phyloP scores from a whole-genome alignment of 2,329 filamentous ascomycete species.

The Emmonsia crescens region DNA sequence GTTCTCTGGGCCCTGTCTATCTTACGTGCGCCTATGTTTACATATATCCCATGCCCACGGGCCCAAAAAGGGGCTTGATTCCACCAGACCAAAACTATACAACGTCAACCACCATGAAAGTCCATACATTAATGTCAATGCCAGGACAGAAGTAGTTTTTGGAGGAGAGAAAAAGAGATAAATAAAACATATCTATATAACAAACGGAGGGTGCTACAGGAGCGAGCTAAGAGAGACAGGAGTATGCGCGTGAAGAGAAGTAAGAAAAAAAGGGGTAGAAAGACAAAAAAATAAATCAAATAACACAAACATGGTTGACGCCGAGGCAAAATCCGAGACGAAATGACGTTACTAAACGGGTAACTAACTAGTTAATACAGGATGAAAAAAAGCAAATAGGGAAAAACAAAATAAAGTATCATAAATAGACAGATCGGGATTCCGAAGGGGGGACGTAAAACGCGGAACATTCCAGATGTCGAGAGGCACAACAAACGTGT shows the following conservation, averaged over 20 bases:
- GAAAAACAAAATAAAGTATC: neutral
- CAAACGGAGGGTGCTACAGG: too few relatives aligned
- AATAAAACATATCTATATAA: neutral
- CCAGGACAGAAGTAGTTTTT: neutral
- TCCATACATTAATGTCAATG: neutral
- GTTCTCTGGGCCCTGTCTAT: neutral
- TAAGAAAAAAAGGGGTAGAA: too few relatives aligned
- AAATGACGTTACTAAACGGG: too few relatives aligned
- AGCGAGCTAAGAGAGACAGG: too few relatives aligned
- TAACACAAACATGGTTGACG: neutral
- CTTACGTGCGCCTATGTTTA: neutral
- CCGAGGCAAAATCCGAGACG: too few relatives aligned
- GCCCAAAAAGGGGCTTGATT: neutral
- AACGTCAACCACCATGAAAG: neutral
- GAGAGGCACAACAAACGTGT: too few relatives aligned
- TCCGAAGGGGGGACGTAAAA: neutral
- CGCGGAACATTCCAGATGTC: neutral
- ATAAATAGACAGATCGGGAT: neutral
- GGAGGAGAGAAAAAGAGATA: neutral
- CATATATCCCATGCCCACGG: neutral
- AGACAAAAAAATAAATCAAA: too few relatives aligned
- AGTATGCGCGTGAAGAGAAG: too few relatives aligned
- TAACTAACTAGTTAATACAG: too few relatives aligned
- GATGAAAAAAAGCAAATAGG: neutral
- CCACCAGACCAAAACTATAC: neutral